Evolutionary conservation across 805 yeast genomes (phyloP).

Genomic region (Saccharomycopsis fodiens): DNA sequence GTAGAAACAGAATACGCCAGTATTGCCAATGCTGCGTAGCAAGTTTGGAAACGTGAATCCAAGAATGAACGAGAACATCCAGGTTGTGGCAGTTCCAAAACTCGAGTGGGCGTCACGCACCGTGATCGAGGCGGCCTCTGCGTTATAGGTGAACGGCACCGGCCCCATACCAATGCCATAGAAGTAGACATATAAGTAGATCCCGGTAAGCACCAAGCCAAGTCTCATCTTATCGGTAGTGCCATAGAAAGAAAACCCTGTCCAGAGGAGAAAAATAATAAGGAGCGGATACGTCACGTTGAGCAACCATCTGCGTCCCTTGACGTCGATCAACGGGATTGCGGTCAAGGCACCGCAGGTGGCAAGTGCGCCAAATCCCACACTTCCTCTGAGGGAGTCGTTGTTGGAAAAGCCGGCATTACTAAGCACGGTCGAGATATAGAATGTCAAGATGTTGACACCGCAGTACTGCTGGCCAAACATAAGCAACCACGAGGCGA

Average conservation of each 20-base stretch:
- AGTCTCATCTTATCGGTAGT: constrained; percentile 31
- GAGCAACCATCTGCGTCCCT: constrained; percentile 43
- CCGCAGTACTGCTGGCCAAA: constrained; percentile 44
- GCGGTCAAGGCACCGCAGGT: constrained; percentile 40
- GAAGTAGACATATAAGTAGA: constrained; percentile 37
- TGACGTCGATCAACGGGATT: constrained; percentile 39
- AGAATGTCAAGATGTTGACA: constrained; percentile 44
- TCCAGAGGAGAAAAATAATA: constrained; percentile 45
- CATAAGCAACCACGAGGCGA: background rate
- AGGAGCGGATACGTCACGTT: constrained; percentile 54
- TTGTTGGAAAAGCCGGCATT: constrained; percentile 36
- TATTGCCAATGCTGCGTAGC: constrained; percentile 35
- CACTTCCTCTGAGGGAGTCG: constrained; percentile 32
- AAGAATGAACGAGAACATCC: constrained; percentile 36
- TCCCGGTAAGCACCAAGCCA: constrained; percentile 37
- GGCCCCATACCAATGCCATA: constrained; percentile 50
- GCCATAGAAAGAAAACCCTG: constrained; percentile 40
- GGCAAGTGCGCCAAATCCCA: constrained; percentile 44
- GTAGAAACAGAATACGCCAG: constrained; percentile 45
- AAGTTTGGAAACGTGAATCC: constrained; percentile 49
- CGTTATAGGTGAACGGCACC: constrained; percentile 44
- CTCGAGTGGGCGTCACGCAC: constrained; percentile 47
- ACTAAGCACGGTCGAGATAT: constrained; percentile 41
- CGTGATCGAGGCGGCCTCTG: constrained; percentile 44
- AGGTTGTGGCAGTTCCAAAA: constrained; percentile 42